Evolutionary conservation across 495 filamentous ascomycete genomes (phyloP), one percentile per base, ranked within the genome.

Genomic region (Aspergillus mulundensis): DNA sequence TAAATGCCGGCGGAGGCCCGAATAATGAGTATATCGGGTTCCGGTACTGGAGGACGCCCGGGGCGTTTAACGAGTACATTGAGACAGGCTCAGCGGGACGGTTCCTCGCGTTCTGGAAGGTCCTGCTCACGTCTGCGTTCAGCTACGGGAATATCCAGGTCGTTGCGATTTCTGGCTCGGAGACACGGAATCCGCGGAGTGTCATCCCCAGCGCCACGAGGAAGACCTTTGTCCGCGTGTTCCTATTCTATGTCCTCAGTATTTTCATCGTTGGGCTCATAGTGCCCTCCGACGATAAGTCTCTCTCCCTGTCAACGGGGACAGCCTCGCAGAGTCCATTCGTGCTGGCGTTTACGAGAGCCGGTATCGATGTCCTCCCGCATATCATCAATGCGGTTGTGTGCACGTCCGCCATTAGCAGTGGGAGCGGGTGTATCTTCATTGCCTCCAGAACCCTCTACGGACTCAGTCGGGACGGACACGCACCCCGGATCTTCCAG

Each of bases 171-270:
- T 87, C 90, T 0, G 90, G 87, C 12, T 87, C 88, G 56, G 90
- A 95, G 69, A 84, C 88, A 7, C 77, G 78, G n/a, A 87, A 89
- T 61, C 90, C 90, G 0, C 74, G 83, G 39, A 79, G 79, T 58
- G 84, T 84, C 36, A 85, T 95, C 52, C 90, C 90, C 38, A 80
- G 81, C 61, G 90, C 90, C n/a, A 83, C 84, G 4, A 84, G 83
- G 28, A 83, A 88, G 54, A 86, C 89, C 24, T 92, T 94, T 70
- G 88, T 86, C 78, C 85, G 90, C 51, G 89, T 95, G 64, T 62
- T 84, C 38, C 79, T 93, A 65, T 94, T 95, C 75, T 95, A 94
- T 70, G 67, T 78, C 18, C 58, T 79, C 15, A 76, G 76, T 10
- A 72, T 77, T 14, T 73, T 84, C 38, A 69, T 75, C 3, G 77